Base-by-base conservation (phyloP, 371 early-diverging fungal species). In the Coemansia sp. region DNA sequence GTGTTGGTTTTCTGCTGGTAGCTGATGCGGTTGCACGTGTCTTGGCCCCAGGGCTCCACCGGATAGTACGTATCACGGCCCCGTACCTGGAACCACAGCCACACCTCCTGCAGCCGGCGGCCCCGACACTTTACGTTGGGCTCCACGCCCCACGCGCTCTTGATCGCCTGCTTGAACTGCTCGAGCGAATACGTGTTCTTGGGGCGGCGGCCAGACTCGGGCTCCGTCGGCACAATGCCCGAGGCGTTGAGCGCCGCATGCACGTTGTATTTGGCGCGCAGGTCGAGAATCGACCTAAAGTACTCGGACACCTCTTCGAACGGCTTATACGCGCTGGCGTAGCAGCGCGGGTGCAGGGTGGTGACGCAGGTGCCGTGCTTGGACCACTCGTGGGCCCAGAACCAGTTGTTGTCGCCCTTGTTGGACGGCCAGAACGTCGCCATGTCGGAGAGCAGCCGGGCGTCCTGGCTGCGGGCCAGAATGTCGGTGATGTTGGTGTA, bases 331-430 rank as follows among this genome's bases (percentile, higher is more conserved):
- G 61, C 55, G 31, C 33, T 14, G n/a, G n/a, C 63, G 54, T 76
- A 81, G 80, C 91, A 91, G 5, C 55, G 35, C 16, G 90, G 89
- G 10, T 81, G 84, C 55, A 88, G 62, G 3, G 83, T 86, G 0
- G 85, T 81, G 10, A 88, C 81, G 70, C 91, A 91, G 26, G 89
- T 90, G 49, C 90, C 91, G 76, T 91, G 92, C 81, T 91, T 91
- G 74, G 77, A 80, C 88, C 89, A 91, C 65, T 91, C 90, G 69
- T 91, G 90, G 11, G 84, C 68, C 86, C 87, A 86, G 74, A 88
- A 83, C 68, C 76, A 77, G 72, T 80, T 77, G 68, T 82, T 79
- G 72, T 81, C 77, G 45, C 86, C 86, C 54, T 80, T 84, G 74
- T 88, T 84, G 8, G 88, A 87, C 33, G 89, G 82, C 94, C 94